A percentile compares a stretch with the other conserved stretches of the same genome.
Conservation (phyloP, 2,329 filamentous ascomycete species). For the Aspergillus carbonarius region DNA sequence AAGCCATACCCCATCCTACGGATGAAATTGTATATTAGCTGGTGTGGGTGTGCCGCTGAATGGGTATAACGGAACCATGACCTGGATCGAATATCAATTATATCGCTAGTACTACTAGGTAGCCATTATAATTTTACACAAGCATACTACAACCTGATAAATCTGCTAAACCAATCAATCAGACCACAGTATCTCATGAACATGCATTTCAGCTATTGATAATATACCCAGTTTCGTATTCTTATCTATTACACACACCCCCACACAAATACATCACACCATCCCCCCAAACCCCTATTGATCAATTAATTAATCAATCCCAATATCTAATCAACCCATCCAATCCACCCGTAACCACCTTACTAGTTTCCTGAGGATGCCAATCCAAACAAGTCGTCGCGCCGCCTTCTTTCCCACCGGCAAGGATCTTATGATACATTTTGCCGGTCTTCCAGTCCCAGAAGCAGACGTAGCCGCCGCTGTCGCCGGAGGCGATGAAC, state of each 20-base stretch:
- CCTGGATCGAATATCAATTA: no score
- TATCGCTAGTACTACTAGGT: no score
- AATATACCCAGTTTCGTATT: background rate
- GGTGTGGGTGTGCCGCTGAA: background rate
- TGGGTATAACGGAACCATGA: background rate
- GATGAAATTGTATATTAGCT: background rate
- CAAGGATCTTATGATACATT: conserved; percentile 95
- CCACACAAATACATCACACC: background rate
- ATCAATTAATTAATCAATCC: conserved; percentile 61
- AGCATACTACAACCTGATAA: no score
- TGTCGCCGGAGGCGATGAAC: conserved; percentile 84
- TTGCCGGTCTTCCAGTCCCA: conserved; percentile 99
- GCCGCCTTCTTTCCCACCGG: conserved; percentile 64
- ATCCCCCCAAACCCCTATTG: no score
- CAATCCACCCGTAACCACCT: conserved; percentile 85
- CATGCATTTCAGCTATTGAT: background rate
- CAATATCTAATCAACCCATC: conserved; percentile 89
- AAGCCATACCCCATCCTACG: no score
- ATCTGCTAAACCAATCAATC: background rate
- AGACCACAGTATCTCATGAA: background rate
- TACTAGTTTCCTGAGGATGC: conserved; percentile 97
- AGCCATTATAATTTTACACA: no score
- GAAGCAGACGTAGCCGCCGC: conserved; percentile 85
- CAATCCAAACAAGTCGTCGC: conserved; percentile 85
- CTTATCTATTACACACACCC: background rate